Base-by-base conservation (phyloP, 441 rosid species). In the Hura crepitans region DNA sequence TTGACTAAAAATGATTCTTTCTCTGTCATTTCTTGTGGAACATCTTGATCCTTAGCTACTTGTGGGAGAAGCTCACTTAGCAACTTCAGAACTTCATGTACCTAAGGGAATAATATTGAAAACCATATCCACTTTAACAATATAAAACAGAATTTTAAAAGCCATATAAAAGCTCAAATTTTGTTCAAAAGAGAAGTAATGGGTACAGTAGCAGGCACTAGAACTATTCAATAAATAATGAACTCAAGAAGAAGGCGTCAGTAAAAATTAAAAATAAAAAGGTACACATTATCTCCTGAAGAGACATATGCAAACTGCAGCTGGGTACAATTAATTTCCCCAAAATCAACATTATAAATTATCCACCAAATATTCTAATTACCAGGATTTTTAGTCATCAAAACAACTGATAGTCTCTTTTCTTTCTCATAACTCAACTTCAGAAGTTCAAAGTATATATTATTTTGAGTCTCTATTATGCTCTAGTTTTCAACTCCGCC, bases 31-130 rank as follows among this genome's bases (percentile, higher is more conserved):
- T 74, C 82, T 76, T 77, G 82, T 74, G 85, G 89, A 82, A 54
- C 59, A 73, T 72, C 82, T 64, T 77, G 80, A 61, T 81, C 85
- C 70, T 72, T 78, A 22, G 79, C 66, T 62, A 86, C 76, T 27
- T 81, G 62, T 35, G 98, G 99, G 54, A 96, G 92, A 74, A 96
- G 93, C 84, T 81, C 96, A 79, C 87, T 85, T 54, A 92, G 80
- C 91, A 96, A 80, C 85, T 88, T 92, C 83, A 96, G 80, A 74
- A 96, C 90, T 85, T 91, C 98, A 77, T 84, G 87, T 69, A 91
- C 90, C 99, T 93, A 84, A 56, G 63, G 62, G 25, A 73, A 53
- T 62, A 66, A 79, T 69, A 9, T 46, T 27, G 59, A 30, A 49
- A 66, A 72, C 47, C 47, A 62, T 51, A 55, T 20, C 30, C 65